phyloP scores from a whole-genome alignment of 257 asterid genomes.

The Mentha longifolia region DNA sequence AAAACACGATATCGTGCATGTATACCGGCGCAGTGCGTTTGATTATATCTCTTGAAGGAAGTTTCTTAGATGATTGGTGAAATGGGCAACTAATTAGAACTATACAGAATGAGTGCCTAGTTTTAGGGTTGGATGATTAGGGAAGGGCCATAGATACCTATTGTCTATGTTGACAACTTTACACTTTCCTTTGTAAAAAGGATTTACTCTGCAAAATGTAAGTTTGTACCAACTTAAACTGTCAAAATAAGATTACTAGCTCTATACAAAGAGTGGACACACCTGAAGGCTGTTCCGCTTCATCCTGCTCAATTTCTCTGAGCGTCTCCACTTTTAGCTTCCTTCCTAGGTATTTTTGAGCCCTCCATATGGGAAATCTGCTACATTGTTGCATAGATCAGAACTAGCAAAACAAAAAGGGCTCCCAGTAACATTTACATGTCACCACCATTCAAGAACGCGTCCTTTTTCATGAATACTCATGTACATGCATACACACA shows the following conservation, averaged over 20 bases:
- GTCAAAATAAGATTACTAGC: background rate
- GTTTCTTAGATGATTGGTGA: background rate
- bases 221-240: background rate
- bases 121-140: background rate
- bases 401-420: background rate
- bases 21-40: background rate
- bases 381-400: constrained; percentile 6
- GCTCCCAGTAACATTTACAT: background rate
- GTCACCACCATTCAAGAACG: too few species aligned
- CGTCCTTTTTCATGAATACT: too few species aligned
- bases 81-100: background rate
- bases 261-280: background rate
- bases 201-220: background rate
- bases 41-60: background rate
- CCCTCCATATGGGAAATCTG: constrained; percentile 74
- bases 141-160: background rate
- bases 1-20: background rate
- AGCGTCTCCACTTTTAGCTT: constrained; percentile 22
- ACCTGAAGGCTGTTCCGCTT: background rate
- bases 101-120: background rate
- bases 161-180: background rate
- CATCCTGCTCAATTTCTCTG: background rate
- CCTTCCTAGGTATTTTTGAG: constrained; percentile 45
- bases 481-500: background rate
- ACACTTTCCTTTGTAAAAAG: constrained; percentile 25